Base-by-base conservation (phyloP, 179 eudicot species). In the Actinidia chinensis region DNA sequence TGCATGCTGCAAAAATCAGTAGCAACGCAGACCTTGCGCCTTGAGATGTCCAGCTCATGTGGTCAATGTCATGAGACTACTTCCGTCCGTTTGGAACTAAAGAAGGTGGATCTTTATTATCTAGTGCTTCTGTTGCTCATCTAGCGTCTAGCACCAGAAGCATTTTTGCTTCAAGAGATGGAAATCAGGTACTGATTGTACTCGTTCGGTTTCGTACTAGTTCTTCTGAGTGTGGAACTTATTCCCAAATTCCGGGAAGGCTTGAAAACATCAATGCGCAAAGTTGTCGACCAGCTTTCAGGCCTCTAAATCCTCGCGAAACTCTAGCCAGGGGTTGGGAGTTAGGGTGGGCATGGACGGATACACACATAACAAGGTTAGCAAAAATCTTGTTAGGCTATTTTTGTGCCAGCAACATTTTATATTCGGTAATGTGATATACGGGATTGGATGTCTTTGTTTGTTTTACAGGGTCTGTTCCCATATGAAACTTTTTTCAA, bases 401-500 rank as follows among this genome's bases (percentile, higher is more conserved):
- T 63, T 76, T n/a, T 42, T 67, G 20, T 66, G 48, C 56, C 11
- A 6, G 12, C 20, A 65, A 40, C 69, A n/a, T 65, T 33, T 17
- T 71, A 11, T 48, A 44, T 2, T 71, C 63, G 33, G 50, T 8
- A n/a, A 69, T 72, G 40, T 81, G 73, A 48, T 74, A n/a, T 48
- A 63, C 36, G 51, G 64, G 51, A 76, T 15, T 44, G 72, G 67
- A 50, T 75, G 47, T 65, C 68, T 70, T 68, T 55, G 6, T 4
- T 74, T n/a, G n/a, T n/a, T 75, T 81, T 79, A 78, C 89, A 94
- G 98, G 95, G 86, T 66, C 81, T 91, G 73, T 91, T 91, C 77
- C 78, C 94, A 2, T 92, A 92, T 79, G 97, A 94, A 1, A 59
- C 70, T 36, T 94, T 94, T 86, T 97, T 94, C 76, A 90, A 90